Evolutionary conservation across 805 yeast genomes (phyloP).

Genomic region (Metschnikowia sp.): DNA sequence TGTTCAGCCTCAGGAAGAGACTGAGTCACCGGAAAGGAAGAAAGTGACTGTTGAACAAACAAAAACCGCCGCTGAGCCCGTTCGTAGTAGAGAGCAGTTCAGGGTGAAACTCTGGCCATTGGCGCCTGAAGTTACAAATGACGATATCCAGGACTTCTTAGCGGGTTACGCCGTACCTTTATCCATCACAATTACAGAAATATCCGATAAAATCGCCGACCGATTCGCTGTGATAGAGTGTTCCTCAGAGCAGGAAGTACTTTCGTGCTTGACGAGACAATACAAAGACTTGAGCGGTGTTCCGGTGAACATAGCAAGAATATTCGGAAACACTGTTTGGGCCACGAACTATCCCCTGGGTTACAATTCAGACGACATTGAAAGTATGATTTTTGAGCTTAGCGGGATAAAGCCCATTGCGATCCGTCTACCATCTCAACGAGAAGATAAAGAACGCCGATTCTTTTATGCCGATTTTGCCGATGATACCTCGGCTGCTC

Average conservation of each 20-base stretch:
- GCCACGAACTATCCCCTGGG: conserved; percentile 70
- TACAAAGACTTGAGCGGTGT: conserved; percentile 43
- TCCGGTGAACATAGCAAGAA: conserved; percentile 44
- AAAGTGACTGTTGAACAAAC: no score
- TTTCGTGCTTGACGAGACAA: conserved; percentile 60
- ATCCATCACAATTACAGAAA: conserved; percentile 26
- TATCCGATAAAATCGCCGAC: background rate
- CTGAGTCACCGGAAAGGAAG: no score
- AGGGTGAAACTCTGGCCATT: conserved; percentile 54
- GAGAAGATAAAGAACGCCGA: conserved; percentile 52
- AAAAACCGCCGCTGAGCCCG: conserved; percentile 3
- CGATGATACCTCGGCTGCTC: conserved; percentile 45
- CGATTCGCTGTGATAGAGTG: conserved; percentile 60
- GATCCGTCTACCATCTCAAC: conserved; percentile 63
- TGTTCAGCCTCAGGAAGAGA: no score
- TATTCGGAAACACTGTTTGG: conserved; percentile 58
- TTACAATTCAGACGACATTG: conserved; percentile 38
- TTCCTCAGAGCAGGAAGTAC: conserved; percentile 40
- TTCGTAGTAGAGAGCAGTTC: conserved; percentile 57
- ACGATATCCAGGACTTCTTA: conserved; percentile 43
- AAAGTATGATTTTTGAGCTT: conserved; percentile 33
- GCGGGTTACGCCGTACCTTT: conserved; percentile 57
- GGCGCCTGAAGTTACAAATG: conserved; percentile 37
- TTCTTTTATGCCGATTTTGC: conserved; percentile 71
- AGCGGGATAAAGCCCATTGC: conserved; percentile 38